Evolutionary conservation across 257 asterid genomes (phyloP).

Genomic region (Solanum okadae): DNA sequence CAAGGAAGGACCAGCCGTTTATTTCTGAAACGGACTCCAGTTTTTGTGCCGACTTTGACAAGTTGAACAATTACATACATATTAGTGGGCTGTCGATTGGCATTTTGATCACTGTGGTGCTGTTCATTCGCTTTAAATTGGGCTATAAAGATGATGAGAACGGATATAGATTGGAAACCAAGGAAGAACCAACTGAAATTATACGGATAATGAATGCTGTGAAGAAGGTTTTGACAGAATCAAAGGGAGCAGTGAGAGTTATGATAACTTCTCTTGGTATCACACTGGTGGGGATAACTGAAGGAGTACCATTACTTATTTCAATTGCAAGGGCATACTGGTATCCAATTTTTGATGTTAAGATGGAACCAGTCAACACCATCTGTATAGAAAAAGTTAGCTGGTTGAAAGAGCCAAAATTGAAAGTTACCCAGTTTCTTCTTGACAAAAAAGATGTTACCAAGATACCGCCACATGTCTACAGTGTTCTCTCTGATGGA

Average conservation of each 20-base stretch:
- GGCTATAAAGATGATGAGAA: constrained; percentile 15
- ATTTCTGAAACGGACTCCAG: not conserved
- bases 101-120: constrained; percentile 9
- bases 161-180: constrained; percentile 14
- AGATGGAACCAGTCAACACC: constrained; percentile 11
- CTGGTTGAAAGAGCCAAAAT: constrained; percentile 3
- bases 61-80: constrained; percentile 4
- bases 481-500: not conserved
- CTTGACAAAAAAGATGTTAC: constrained; percentile 9
- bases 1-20: not conserved
- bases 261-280: constrained; percentile 12
- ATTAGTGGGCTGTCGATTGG: constrained; percentile 10
- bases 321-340: not conserved
- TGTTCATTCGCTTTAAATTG: constrained; percentile 11
- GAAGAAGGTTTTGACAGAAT: constrained; percentile 14
- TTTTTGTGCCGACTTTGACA: not conserved
- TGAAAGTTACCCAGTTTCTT: constrained; percentile 3
- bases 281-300: constrained; percentile 21
- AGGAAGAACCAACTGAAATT: constrained; percentile 14
- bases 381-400: constrained; percentile 12
- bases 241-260: constrained; percentile 16
- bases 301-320: constrained; percentile 21
- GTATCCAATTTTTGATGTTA: constrained; percentile 4
- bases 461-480: not conserved
- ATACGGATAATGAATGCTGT: not conserved